These are phyloP conservation scores for Panaeolus cyanescens DNA, from an alignment of 768 basidiomycete species.

Conservation along the genomic window DNA sequence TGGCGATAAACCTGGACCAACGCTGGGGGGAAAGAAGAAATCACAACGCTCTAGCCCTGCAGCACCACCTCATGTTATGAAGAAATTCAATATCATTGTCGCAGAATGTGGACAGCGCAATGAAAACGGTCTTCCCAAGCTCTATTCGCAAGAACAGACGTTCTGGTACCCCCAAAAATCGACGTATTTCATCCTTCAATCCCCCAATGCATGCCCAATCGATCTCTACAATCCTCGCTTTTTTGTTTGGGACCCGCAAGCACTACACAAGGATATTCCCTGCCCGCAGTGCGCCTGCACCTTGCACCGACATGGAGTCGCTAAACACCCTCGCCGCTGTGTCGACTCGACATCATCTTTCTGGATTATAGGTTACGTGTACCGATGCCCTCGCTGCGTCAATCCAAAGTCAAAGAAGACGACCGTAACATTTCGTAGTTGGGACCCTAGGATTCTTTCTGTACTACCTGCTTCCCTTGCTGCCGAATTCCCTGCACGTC, in stretches of 20 bases:
- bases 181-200: conserved; percentile 10
- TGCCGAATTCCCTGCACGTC: conserved; percentile 24
- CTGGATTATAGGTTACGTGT: conserved; percentile 21
- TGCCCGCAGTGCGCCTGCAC: not conserved
- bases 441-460: conserved; percentile 24
- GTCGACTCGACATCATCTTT: not conserved
- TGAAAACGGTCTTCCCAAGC: conserved; percentile 3
- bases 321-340: not conserved
- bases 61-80: too few relatives aligned
- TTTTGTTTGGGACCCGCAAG: conserved; percentile 7
- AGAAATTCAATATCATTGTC: conserved; percentile 9
- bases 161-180: conserved; percentile 12
- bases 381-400: conserved; percentile 17
- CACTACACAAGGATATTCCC: not conserved
- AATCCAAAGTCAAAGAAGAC: conserved; percentile 9
- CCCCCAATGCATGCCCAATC: not conserved
- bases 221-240: conserved; percentile 9
- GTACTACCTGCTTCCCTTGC: conserved; percentile 19
- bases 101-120: conserved; percentile 2
- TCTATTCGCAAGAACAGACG: conserved; percentile 8
- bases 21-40: too few relatives aligned
- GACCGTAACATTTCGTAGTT: conserved; percentile 25
- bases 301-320: not conserved
- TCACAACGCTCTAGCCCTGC: too few relatives aligned
- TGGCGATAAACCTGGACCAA: too few relatives aligned